Base-by-base conservation (phyloP, 257 asterid species). In the Agastache rugosa region DNA sequence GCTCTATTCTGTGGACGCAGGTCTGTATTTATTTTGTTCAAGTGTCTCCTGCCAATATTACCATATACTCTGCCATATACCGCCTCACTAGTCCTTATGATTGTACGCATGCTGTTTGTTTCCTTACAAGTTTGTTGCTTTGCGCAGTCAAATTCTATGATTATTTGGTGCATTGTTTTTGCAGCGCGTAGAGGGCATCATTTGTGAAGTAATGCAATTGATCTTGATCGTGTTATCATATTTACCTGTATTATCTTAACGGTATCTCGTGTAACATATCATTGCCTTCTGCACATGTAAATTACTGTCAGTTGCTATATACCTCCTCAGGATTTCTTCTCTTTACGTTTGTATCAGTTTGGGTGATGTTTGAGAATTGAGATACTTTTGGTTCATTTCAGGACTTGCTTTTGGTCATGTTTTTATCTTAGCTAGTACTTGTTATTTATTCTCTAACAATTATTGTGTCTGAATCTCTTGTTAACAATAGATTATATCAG, bases 121-220 rank as follows among this genome's bases (percentile, higher is more conserved):
- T 55, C 27, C 59, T 67, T 45, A 2, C 8, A 11, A 17, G 66
- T 55, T 41, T 54, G 39, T 71, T 54, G 51, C 39, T 51, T 76
- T 56, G 35, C 20, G 16, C 14, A 66, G 11, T 74, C 45, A 20
- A 45, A 59, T 50, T 59, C 66, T 80, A 82, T 64, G 14, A 20
- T 44, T 51, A 44, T 37, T 56, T 48, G n/a, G 41, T 34, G 22
- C 72, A 15, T 12, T 34, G 19, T 19, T 69, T 29, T 69, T 62
- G 84, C 86, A 81, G 88, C 77, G 47, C 59, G 76, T 63, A 29
- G 67, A 74, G 44, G 71, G 37, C 81, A 63, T 65, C 58, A 51
- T 11, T 12, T 44, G 51, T 45, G 72, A 83, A 81, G 79, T 47
- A 51, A 74, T 77, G 63, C 48, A 70, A 19, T 78, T 75, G 75